Conservation (phyloP, 2,329 filamentous ascomycete genomes). For the Apiospora pterosperma region DNA sequence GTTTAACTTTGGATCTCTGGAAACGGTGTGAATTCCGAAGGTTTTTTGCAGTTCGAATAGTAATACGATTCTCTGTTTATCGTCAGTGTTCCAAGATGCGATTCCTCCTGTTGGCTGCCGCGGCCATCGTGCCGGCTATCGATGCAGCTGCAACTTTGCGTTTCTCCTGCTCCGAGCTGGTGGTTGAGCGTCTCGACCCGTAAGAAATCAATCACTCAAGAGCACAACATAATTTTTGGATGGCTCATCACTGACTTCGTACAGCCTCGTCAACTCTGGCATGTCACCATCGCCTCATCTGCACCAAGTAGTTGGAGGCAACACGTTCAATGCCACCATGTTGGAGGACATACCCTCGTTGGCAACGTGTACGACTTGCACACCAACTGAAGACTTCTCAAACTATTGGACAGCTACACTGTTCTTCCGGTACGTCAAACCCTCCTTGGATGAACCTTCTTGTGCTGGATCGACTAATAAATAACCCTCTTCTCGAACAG, state of each 20-base stretch:
- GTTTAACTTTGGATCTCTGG: neutral
- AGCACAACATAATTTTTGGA: neutral
- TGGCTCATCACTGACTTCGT: neutral
- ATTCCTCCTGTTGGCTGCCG: constrained; percentile 16
- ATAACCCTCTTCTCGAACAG: constrained; percentile 7
- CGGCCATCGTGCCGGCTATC: constrained; percentile 17
- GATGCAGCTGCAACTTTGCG: constrained; percentile 23
- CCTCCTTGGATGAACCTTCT: neutral
- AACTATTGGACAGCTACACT: constrained; percentile 26
- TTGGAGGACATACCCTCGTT: constrained; percentile 21
- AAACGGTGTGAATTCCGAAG: neutral
- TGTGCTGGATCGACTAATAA: constrained; percentile 7
- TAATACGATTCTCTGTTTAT: neutral
- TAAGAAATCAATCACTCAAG: constrained; percentile 7
- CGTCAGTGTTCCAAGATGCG: constrained; percentile 14
- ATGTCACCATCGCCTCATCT: constrained; percentile 24
- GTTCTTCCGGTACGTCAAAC: constrained; percentile 18
- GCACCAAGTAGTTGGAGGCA: constrained; percentile 26
- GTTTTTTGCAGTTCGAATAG: too few relatives aligned
- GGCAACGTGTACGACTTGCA: constrained; percentile 25
- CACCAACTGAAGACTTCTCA: constrained; percentile 23
- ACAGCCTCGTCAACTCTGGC: constrained; percentile 24
- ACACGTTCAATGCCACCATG: constrained; percentile 26
- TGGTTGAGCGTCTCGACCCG: constrained; percentile 27
- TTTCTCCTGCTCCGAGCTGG: constrained; percentile 27